Conservation (phyloP, 208 protist genomes). For the Phytomonas francai region DNA sequence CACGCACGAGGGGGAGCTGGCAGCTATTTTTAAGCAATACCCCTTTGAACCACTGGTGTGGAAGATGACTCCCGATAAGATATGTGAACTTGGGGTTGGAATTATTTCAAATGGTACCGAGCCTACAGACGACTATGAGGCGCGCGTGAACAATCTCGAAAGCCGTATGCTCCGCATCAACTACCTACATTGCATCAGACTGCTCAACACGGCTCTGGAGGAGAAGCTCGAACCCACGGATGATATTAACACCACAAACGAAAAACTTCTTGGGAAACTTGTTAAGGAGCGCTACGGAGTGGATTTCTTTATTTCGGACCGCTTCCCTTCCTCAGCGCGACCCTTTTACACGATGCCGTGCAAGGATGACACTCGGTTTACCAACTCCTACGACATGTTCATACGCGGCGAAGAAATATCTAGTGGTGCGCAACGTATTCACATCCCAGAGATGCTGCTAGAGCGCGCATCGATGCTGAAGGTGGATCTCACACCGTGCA, state of each 20-base stretch:
- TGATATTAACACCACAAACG: conserved; percentile 93
- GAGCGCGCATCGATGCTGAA: conserved; percentile 65
- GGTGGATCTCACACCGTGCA: conserved; percentile 84
- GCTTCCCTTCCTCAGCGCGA: conserved; percentile 94
- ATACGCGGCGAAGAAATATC: conserved; percentile 99
- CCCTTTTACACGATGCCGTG: conserved; percentile 99
- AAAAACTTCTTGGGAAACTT: conserved; percentile 95
- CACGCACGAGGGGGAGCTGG: conserved; percentile 74
- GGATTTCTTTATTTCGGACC: conserved; percentile 99
- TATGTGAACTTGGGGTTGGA: conserved; percentile 80
- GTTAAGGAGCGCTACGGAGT: conserved; percentile 97
- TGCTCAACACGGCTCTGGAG: conserved; percentile 87
- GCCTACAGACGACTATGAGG: conserved; percentile 75
- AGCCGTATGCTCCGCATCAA: conserved; percentile 85
- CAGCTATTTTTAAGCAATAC: conserved; percentile 87
- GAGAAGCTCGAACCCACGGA: conserved; percentile 80
- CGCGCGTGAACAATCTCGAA: conserved; percentile 66
- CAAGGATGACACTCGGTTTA: conserved; percentile 85
- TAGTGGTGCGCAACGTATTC: conserved; percentile 99
- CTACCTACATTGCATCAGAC: conserved; percentile 90
- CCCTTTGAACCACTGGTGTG: conserved; percentile 90
- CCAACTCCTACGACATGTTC: conserved; percentile 99
- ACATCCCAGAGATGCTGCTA: conserved; percentile 93
- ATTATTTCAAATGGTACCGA: conserved; percentile 60
- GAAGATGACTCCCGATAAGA: conserved; percentile 69